A percentile compares a stretch with the other conserved stretches of the same genome.
These are phyloP conservation scores for Prunus campanulata DNA, from an alignment of 306 rosid genomes.

Conservation along the genomic window DNA sequence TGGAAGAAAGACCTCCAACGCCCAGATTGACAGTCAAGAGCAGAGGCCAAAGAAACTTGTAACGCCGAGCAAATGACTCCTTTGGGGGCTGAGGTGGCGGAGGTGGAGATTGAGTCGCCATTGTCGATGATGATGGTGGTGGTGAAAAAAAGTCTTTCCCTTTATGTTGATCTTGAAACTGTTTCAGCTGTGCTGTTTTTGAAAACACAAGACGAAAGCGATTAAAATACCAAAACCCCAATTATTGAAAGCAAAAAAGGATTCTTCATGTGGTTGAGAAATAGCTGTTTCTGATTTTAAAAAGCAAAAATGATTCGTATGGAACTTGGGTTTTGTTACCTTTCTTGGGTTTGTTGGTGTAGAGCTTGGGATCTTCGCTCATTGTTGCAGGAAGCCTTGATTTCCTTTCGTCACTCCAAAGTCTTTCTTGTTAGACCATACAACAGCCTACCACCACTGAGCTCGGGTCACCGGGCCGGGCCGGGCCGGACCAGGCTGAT, in stretches of 20 bases:
- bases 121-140: constrained; percentile 23
- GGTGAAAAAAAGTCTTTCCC: constrained; percentile 40
- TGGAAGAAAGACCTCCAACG: constrained; percentile 59
- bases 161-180: constrained; percentile 49
- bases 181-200: constrained; percentile 48
- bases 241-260: constrained; percentile 16
- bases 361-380: constrained; percentile 67
- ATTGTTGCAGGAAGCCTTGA: constrained; percentile 19
- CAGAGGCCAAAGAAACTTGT: constrained; percentile 78
- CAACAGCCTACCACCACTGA: too few species aligned
- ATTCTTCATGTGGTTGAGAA: neutral
- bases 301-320: neutral
- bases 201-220: neutral
- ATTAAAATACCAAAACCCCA: constrained; percentile 12
- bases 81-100: constrained; percentile 55
- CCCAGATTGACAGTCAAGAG: constrained; percentile 80
- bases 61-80: constrained; percentile 73
- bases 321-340: constrained; percentile 28
- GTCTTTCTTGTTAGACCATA: neutral
- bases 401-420: neutral
- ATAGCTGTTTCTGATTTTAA: neutral
- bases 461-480: too few species aligned
- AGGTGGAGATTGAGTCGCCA: constrained; percentile 40
- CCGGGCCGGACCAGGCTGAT: too few species aligned
- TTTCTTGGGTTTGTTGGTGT: constrained; percentile 65